Base-by-base conservation (phyloP, 345 rosid genomes). In the Arabidopsis thaliana region DNA sequence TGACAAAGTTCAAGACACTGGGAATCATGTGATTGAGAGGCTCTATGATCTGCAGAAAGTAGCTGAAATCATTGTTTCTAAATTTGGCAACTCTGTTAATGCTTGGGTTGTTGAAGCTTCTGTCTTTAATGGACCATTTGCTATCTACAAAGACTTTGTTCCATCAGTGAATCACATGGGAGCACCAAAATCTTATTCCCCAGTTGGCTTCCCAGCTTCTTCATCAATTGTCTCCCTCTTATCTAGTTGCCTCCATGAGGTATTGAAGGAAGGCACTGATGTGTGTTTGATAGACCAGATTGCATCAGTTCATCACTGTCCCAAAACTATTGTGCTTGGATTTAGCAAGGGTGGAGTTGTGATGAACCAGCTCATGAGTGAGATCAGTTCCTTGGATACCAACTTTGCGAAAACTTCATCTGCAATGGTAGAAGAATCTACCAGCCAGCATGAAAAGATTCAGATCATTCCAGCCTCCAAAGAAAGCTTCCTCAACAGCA, bases 261-360 rank as follows among this genome's bases (percentile, higher is more conserved):
- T 62, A 8, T 75, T 81, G 0, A 78, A 76, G 69, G 72, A 64
- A 66, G 67, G 44, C 7, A 42, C 65, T 48, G 70, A 81, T 25
- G 34, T 66, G 3, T 53, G 60, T 10, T 59, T 80, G 53, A 55
- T 42, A 0, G 48, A 65, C 40, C 44, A 28, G 13, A 30, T 76
- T 49, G 56, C 69, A 24, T 37, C 83, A 4, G 71, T 14, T 12
- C 68, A 58, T 32, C 42, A 48, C 38, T 72, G 37, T 38, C 89
- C 93, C 0, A 89, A 69, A 65, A 86, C 96, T 0, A 50, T 82
- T 74, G 42, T 91, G 67, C 85, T 93, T 22, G 98, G 98, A 14
- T 93, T 93, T 79, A 91, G 98, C 77, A 89, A 91, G 49, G 98
- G 97, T 22, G 98, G 98, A 8, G 85, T 90, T 45, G 96, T 87